Percentiles rank a stretch among this genome's conserved stretches.
These are phyloP conservation scores for Crotalaria pallida DNA, from an alignment of 306 rosid species.

Conservation along the genomic window DNA sequence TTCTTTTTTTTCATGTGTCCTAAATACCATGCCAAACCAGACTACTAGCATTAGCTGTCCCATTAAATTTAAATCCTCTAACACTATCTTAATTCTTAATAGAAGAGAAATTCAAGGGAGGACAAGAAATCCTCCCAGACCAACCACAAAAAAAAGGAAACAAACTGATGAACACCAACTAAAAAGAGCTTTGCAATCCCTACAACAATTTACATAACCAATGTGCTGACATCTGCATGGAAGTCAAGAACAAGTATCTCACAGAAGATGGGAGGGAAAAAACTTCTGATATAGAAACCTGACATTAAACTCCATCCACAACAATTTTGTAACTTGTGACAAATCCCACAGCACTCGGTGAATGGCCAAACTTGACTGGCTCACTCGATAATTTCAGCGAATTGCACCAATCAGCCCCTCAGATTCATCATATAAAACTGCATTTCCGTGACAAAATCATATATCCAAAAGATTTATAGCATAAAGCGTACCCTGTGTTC, in stretches of 20 bases:
- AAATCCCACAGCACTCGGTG: background rate
- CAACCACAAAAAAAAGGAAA: background rate
- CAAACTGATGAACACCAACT: background rate
- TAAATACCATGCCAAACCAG: background rate
- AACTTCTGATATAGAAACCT: background rate
- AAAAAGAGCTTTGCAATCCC: background rate
- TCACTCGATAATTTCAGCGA: background rate
- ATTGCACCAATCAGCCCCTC: background rate
- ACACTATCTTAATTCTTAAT: background rate
- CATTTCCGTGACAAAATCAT: background rate
- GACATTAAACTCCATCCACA: background rate
- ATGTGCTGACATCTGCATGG: background rate
- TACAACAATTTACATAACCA: background rate
- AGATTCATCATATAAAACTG: background rate
- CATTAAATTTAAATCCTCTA: too few species aligned
- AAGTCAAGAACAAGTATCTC: background rate
- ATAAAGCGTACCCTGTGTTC: background rate
- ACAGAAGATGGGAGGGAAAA: background rate
- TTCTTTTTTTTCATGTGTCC: background rate
- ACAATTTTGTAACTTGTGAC: background rate
- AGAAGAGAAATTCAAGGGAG: background rate
- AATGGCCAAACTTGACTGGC: background rate
- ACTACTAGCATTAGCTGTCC: background rate
- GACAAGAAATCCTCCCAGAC: background rate
- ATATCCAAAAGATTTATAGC: background rate